A percentile compares a stretch with the other conserved stretches of the same genome.
phyloP scores from a whole-genome alignment of 139 green algal genomes.

The Tetradesmus obliquus region DNA sequence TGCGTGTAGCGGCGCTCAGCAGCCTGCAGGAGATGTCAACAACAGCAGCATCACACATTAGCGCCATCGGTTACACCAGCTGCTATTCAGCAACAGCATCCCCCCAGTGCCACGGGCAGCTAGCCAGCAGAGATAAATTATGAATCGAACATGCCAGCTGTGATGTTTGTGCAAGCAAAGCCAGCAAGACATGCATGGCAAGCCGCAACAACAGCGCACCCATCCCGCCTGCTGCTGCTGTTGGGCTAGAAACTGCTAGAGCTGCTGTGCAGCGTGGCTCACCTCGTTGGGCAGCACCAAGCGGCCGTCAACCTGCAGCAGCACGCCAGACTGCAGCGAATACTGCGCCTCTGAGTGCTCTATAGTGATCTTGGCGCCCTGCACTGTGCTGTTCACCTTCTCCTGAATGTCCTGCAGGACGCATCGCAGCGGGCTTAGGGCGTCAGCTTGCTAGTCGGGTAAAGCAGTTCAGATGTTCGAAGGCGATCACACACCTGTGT shows the following conservation, averaged over 20 bases:
- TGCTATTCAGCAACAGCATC: neutral
- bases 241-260: neutral
- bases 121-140: too few species aligned
- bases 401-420: conserved; percentile 84
- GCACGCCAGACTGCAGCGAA: conserved; percentile 75
- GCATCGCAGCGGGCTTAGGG: neutral
- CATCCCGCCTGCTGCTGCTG: neutral
- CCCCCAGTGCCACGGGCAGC: too few species aligned
- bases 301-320: conserved; percentile 84
- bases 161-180: neutral
- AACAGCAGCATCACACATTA: conserved; percentile 13
- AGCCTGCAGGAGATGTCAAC: conserved; percentile 44
- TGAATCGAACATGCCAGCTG: neutral
- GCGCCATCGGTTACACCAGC: neutral
- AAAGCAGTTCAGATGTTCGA: neutral
- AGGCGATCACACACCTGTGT: conserved; percentile 6
- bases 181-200: neutral
- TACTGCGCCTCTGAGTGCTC: conserved; percentile 86
- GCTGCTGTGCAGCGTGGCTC: neutral
- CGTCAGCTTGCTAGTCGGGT: neutral
- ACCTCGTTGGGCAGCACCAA: conserved; percentile 63
- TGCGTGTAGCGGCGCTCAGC: conserved; percentile 82
- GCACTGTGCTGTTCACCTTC: conserved; percentile 67
- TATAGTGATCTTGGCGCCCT: conserved; percentile 69
- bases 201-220: neutral